Evolutionary conservation across 169 alveolate species (phyloP), one percentile per base, ranked within the genome.

Genomic region (Perkinsus chesapeaki): DNA sequence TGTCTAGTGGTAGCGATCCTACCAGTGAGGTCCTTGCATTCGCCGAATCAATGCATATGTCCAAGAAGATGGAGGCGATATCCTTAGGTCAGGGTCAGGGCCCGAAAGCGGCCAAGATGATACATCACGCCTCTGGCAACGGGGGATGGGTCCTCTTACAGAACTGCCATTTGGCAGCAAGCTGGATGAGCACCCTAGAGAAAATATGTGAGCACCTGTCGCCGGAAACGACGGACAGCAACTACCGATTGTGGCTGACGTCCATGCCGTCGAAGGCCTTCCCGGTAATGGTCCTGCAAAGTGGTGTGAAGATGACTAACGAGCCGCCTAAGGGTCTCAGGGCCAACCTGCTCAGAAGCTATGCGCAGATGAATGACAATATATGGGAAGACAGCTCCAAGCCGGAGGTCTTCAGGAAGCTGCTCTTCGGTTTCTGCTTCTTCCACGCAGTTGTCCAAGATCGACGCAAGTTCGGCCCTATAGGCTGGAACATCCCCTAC

Each of bases 401-500:
- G 96, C 98, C 98, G 92, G 98, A 98, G 93, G 96, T 94, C 73
- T 97, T 96, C 96, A 97, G 97, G 95, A 97, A 96, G 48, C 94
- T 98, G 39, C 96, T 97, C 73, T 98, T 98, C 94, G 99, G 98
- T 37, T 97, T 98, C 95, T 97, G 98, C 95, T 98, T 98, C 97
- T 98, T 98, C 98, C 99, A 98, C 95, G 99, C 99, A 27, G 97
- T 98, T 73, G 98, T 98, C 12, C 98, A 97, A 92, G 99, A 98
- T 90, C 95, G 99, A 91, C 93, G 98, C 91, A 98, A 97, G 94
- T 98, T 97, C 92, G 99, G 99, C 12, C 98, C 99, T 19, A 97
- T 98, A 73, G 99, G 99, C 31, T 98, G 99, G 99, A 98, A 98
- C 96, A 96, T 97, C 92, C 97, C 97, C 92, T 98, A 97, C 94